Evolutionary conservation across 23 red algal species (phyloP), one percentile per base, ranked within the genome.

Genomic region (Cyanidium caldarium): DNA sequence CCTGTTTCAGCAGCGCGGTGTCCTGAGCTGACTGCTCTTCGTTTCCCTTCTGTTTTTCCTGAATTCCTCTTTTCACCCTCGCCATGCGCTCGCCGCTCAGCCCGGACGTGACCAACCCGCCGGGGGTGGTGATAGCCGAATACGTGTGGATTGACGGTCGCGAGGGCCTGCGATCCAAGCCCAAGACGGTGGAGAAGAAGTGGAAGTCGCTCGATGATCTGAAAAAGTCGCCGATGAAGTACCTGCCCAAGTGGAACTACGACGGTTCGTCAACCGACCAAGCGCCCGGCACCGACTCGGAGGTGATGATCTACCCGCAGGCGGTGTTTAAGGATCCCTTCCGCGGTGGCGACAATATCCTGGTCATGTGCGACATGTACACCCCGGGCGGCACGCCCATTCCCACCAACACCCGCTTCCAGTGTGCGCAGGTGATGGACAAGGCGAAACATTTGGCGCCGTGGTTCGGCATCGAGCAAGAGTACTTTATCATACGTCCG

Each of bases 381-480:
- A 86, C 77, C 25, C 73, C 91, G 1, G 66, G 72, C 16, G 91
- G 91, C 1, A 41, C 65, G n/a, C 91, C 91, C 0, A 40, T 88
- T 56, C 75, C 74, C 2, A 81, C 83, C 5, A 87, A 87, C 58
- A 69, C 68, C 31, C 73, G 91, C 1, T 75, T 66, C 37, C 46
- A 34, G 71, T 88, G 84, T 44, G 57, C 68, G 17, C 57, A 45
- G 45, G 66, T 96, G 33, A 96, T 96, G 91, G 58, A 80, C 46
- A 85, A 94, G 68, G 73, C 65, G 35, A 66, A 78, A 44, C 42
- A 98, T 7, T 69, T 73, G 37, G 80, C 45, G 37, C 91, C 91
- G 2, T 96, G 91, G 91, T 96, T 96, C 42, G 91, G 91, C 12
- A 67, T 88, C 35, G 91, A 96, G 65, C 91, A 96, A 66, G 91